Base-by-base conservation (phyloP, 2,329 filamentous ascomycete genomes). In the Moelleriella libera region DNA sequence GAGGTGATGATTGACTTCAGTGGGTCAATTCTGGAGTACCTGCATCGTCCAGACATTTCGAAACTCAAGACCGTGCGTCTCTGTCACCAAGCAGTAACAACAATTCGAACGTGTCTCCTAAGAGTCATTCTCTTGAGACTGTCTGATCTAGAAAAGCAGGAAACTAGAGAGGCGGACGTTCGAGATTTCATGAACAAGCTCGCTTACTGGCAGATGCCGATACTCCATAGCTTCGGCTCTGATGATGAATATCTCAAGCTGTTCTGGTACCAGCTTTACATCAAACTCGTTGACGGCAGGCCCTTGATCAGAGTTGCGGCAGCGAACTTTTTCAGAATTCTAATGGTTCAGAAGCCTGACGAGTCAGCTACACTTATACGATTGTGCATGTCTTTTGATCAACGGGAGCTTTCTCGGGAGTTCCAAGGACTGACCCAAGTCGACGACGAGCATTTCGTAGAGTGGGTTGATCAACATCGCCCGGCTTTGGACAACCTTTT, bases 171-270 rank as follows among this genome's bases (percentile, higher is more conserved):
- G 49, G 61, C 66, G 6, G 81, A 87, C 44, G 79, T 81, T 0
- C 74, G 83, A 30, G 69, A 75, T 1, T 88, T 94, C 49, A 77
- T 98, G 63, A 76, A 86, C 50, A 90, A 88, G 59, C 78, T 98
- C 56, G 80, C 87, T 0, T 97, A 96, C 63, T 98, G 92, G 92
- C 92, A 97, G 61, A 88, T 87, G 21, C 85, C 95, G 14, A 80
- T 98, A 12, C 70, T 98, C 12, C 82, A 82, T 2, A 80, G 83
- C 4, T 79, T 92, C 12, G 83, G 85, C 3, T 72, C 77, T 6
- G 88, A 95, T 43, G 79, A 85, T n/a, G 82, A 87, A 8, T 37
- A 37, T 12, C 34, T 37, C 34, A 37, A 37, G 34, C 73, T 96
- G 34, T 78, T 97, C 41, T 96, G 88, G 72, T 97, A 95, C 58